Evolutionary conservation across 108 stramenopile genomes (phyloP).

Genomic region (Cyclotella kingstonii): DNA sequence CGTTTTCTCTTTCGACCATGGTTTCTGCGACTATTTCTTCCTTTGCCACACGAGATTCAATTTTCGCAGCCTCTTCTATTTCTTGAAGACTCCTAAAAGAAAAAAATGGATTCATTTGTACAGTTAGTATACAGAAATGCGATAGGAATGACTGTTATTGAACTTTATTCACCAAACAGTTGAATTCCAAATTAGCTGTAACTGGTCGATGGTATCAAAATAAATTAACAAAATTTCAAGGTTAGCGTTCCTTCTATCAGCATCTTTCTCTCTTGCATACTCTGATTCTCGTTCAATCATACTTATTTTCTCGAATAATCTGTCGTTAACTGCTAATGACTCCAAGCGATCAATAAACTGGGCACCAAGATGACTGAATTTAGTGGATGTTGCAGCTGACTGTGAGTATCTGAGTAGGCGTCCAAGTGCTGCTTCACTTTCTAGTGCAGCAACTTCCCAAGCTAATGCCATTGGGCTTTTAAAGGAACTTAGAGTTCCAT

Average conservation of each 20-base stretch:
- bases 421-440: slow-evolving; percentile 29
- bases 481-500: slow-evolving; percentile 14
- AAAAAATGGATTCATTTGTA: neutral
- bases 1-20: slow-evolving; percentile 48
- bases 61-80: slow-evolving; percentile 30
- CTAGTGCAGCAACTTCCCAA: slow-evolving; percentile 38
- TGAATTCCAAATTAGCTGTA: slow-evolving; percentile 23
- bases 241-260: slow-evolving; percentile 11
- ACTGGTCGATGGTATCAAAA: slow-evolving; percentile 12
- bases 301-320: slow-evolving; percentile 15
- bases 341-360: slow-evolving; percentile 11
- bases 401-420: slow-evolving; percentile 23
- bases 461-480: slow-evolving; percentile 36
- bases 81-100: slow-evolving; percentile 26
- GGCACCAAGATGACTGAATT: slow-evolving; percentile 14
- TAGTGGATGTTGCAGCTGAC: slow-evolving; percentile 6
- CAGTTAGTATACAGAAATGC: neutral
- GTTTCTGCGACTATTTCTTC: slow-evolving; percentile 49
- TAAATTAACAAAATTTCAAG: slow-evolving; percentile 22
- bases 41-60: slow-evolving; percentile 34
- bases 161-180: slow-evolving; percentile 16
- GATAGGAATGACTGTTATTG: neutral
- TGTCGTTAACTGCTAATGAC: slow-evolving; percentile 11
- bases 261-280: slow-evolving; percentile 14
- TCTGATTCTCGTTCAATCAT: slow-evolving; percentile 17